Evolutionary conservation across 805 yeast species (phyloP), one percentile per base, ranked within the genome.

Genomic region (Saccharomycopsis guyanensis): DNA sequence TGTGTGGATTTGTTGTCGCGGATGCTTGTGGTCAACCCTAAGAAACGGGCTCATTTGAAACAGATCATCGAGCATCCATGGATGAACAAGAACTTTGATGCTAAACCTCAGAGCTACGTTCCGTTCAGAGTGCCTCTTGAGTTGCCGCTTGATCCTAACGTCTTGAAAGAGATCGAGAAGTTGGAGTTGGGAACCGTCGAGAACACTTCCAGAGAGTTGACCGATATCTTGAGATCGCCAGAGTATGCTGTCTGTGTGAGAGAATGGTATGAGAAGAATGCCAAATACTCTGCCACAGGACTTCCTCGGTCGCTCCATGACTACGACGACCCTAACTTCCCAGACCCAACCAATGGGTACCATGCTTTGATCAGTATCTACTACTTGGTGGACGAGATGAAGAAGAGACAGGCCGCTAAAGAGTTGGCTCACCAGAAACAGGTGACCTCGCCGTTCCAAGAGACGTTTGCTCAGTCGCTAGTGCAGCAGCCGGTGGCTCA

Each of bases 1-100:
- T 91, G 95, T 59, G 74, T 82, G 4, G 82, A 89, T 5, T 66
- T 93, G 49, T 66, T 93, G 37, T 77, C 87, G 1, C 74, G 88
- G 56, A 93, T 93, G 96, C 71, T 93, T 47, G 95, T 89, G 24
- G 97, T 93, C 3, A 86, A 87, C 57, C 95, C 96, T 4, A 60
- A 67, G 4, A 78, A 79, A 51, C 78, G 99, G 59, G 95, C 95
- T 1, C 64, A 82, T 0, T 68, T 93, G 47, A 70, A 71, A 43
- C 96, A 88, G 60, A 85, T 93, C 5, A 71, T 85, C 55, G 72
- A 74, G 47, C 97, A 93, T 57, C 96, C 96, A 1, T 93, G 98
- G 98, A 86, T 93, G 91, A 73, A 72, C 46, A 80, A 80, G 60
- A 96, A 96, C 31, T 88, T 75, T 59, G 96, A 87, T 46, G 75